These are phyloP conservation scores for Raphanus raphanistrum DNA, from an alignment of 345 rosid species.

Conservation along the genomic window DNA sequence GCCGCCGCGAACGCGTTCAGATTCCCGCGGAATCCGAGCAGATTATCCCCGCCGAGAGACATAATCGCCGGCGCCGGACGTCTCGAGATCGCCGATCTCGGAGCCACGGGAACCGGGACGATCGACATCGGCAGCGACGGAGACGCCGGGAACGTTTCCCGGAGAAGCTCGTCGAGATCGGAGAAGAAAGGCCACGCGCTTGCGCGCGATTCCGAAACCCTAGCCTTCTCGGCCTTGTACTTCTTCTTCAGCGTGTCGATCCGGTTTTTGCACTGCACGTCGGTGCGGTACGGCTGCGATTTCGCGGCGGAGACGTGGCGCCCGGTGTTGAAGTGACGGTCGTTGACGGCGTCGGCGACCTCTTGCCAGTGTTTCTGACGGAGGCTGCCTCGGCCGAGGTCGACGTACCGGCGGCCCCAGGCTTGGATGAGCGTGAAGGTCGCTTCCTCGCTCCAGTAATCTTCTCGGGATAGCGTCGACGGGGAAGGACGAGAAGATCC, in stretches of 20 bases:
- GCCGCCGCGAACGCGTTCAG: constrained; percentile 90
- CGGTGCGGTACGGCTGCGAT: constrained; percentile 85
- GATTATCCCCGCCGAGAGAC: constrained; percentile 37
- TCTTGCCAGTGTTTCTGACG: constrained; percentile 99
- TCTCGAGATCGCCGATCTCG: constrained; percentile 43
- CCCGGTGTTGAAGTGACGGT: constrained; percentile 61
- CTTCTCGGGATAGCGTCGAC: constrained; percentile 62
- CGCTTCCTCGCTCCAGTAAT: constrained; percentile 99
- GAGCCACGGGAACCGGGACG: constrained; percentile 38
- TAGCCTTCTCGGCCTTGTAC: constrained; percentile 88
- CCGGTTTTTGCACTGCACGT: constrained; percentile 97
- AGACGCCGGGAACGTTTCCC: constrained; percentile 60
- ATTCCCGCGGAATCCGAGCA: constrained; percentile 58
- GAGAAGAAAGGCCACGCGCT: constrained; percentile 89
- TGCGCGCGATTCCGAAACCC: constrained; percentile 56
- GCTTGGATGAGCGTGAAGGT: constrained; percentile 89
- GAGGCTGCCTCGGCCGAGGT: constrained; percentile 88
- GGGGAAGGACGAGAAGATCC: constrained; percentile 57
- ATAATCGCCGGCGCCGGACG: constrained; percentile 56
- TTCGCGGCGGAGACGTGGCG: constrained; percentile 50
- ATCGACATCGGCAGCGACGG: constrained; percentile 49
- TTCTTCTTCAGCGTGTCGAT: constrained; percentile 97
- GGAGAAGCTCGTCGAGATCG: constrained; percentile 72
- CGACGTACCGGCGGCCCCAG: constrained; percentile 89
- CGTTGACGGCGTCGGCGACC: constrained; percentile 90